Evolutionary conservation across 2,329 filamentous ascomycete species (phyloP).

Genomic region (Arthroderma sp.): DNA sequence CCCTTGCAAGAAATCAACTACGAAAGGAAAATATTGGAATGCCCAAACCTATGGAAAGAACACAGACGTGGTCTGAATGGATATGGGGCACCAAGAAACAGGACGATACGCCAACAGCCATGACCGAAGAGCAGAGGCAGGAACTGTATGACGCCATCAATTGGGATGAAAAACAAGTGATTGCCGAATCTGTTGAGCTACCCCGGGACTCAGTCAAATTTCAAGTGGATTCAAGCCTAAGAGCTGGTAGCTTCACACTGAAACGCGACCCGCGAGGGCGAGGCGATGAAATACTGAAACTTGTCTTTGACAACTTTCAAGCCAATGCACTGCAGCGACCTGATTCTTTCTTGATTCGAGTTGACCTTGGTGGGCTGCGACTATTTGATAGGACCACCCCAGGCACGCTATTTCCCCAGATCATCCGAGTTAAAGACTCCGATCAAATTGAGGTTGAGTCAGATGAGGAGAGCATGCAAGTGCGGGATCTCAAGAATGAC

Average conservation of each 20-base stretch:
- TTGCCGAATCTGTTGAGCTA: conserved; percentile 76
- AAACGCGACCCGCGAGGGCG: conserved; percentile 72
- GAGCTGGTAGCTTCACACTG: conserved; percentile 89
- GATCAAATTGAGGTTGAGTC: conserved; percentile 37
- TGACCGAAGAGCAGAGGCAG: conserved; percentile 90
- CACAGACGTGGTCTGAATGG: conserved; percentile 85
- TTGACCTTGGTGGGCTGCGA: conserved; percentile 82
- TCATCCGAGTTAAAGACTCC: conserved; percentile 87
- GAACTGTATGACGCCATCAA: conserved; percentile 96
- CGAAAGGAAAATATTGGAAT: conserved; percentile 88
- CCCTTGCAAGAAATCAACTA: conserved; percentile 80
- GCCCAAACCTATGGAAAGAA: conserved; percentile 48
- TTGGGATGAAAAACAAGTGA: conserved; percentile 89
- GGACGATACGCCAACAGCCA: conserved; percentile 64
- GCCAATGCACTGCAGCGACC: conserved; percentile 80
- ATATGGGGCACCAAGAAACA: conserved; percentile 69
- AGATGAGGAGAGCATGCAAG: conserved; percentile 19
- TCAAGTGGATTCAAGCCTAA: conserved; percentile 83
- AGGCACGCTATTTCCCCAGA: conserved; percentile 82
- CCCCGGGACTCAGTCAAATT: conserved; percentile 87
- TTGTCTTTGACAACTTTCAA: conserved; percentile 90
- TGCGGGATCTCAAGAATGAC: conserved; percentile 32
- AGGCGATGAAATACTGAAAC: conserved; percentile 65
- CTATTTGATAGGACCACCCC: conserved; percentile 93
- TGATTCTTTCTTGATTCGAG: conserved; percentile 76